Percentiles rank a stretch among this genome's conserved stretches.
Conservation (phyloP, 129 eudicot genomes). For the Glebionis coronaria region DNA sequence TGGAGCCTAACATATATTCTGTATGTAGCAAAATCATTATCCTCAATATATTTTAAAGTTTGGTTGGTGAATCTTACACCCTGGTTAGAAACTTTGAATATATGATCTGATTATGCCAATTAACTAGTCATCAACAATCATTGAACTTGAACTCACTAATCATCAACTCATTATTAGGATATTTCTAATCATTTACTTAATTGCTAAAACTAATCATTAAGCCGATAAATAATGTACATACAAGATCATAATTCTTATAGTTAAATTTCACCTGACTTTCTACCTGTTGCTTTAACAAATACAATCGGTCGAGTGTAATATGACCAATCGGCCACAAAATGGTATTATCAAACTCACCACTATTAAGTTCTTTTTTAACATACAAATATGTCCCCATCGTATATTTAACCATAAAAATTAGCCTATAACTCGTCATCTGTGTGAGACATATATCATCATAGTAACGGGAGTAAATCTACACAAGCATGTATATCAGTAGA, state of each 20-base stretch:
- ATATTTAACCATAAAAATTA: background rate
- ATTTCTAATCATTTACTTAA: constrained; percentile 15
- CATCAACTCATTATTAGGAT: constrained; percentile 8
- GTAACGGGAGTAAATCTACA: background rate
- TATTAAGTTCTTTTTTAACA: background rate
- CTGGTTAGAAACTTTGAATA: background rate
- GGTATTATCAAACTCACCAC: background rate
- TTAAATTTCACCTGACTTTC: background rate
- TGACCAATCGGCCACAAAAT: background rate
- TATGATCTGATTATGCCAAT: background rate
- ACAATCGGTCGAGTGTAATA: no score
- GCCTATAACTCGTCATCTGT: no score
- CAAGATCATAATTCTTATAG: background rate
- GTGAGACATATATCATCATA: background rate
- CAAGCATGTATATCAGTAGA: background rate
- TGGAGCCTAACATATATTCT: background rate
- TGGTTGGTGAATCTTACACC: background rate
- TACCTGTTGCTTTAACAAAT: background rate
- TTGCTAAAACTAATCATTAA: background rate
- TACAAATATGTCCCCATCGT: background rate
- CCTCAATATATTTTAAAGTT: background rate
- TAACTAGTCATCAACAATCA: constrained; percentile 13
- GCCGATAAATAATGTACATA: no score
- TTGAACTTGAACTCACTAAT: constrained; percentile 12
- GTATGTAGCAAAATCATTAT: background rate